phyloP scores from a whole-genome alignment of 2,329 filamentous ascomycete species.

The Amesomyces nigricolor region DNA sequence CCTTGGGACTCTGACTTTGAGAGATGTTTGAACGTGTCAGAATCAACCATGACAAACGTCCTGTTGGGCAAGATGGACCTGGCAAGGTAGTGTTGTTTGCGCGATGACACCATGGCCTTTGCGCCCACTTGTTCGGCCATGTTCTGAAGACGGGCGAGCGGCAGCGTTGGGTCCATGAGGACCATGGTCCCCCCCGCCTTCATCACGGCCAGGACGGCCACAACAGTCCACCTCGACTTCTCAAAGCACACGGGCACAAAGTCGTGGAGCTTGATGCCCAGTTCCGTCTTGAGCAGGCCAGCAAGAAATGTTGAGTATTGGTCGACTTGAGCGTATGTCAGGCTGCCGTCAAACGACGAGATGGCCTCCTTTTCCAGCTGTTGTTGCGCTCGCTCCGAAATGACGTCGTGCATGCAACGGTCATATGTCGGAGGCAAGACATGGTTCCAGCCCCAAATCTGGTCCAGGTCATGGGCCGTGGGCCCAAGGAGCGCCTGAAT shows the following conservation, averaged over 20 bases:
- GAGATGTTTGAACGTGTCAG: background rate
- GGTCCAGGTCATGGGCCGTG: slow-evolving; percentile 36
- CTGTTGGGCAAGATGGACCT: slow-evolving; percentile 13
- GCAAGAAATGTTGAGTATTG: too few species aligned
- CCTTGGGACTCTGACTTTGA: background rate
- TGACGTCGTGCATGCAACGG: slow-evolving; percentile 42
- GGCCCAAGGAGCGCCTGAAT: slow-evolving; percentile 33
- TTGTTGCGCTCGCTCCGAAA: slow-evolving; percentile 34
- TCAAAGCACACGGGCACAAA: too few species aligned
- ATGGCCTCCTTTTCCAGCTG: slow-evolving; percentile 37
- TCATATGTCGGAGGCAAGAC: slow-evolving; percentile 29
- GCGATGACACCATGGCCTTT: slow-evolving; percentile 14
- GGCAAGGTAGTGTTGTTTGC: slow-evolving; percentile 10
- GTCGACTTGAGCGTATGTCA: too few species aligned
- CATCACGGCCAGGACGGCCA: too few species aligned
- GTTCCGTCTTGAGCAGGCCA: too few species aligned
- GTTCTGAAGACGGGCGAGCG: too few species aligned
- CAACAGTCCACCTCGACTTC: too few species aligned
- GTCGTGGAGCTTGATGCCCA: too few species aligned
- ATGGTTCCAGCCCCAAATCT: slow-evolving; percentile 39
- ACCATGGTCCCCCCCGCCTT: too few species aligned
- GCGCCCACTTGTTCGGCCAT: background rate
- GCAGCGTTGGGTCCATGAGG: too few species aligned
- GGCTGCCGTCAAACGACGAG: background rate
- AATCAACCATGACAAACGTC: background rate